Evolutionary conservation across 1,284 basidiomycete genomes (phyloP), one percentile per base, ranked within the genome.

Genomic region (Rhodotorula sp.): DNA sequence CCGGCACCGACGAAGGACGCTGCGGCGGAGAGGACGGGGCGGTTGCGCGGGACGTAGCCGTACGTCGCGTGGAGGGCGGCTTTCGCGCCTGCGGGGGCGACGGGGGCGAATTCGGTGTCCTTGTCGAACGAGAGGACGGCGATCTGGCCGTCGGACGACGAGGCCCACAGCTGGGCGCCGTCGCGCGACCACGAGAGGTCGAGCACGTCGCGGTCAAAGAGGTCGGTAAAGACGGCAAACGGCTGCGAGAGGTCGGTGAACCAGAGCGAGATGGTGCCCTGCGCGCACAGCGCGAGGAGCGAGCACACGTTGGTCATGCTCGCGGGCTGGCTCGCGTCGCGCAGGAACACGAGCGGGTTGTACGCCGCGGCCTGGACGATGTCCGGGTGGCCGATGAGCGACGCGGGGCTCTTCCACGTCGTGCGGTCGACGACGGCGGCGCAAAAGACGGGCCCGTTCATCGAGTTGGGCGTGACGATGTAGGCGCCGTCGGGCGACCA

Each of bases 401-500:
- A 93, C 19, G 80, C 77, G 70, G 94, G 91, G 12, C 90, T 90
- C 4, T 88, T 88, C 93, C 93, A 97, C 8, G 19, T 50, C 1
- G 17, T 44, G 46, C 96, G 86, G 10, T 91, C 90, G 74, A 98
- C 93, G 42, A 99, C 93, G 17, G 93, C 93, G 4, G 95, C 94
- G 61, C 97, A 96, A 81, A 99, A 99, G 13, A 99, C 94, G 66
- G 93, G 95, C 7, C 94, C 94, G 81, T 97, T 98, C 77, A 95
- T 98, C 5, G 96, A 94, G 79, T 99, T 99, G 0, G 95, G 96
- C 1, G 94, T 91, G 8, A 95, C 93, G 73, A 99, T 91, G 79
- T 97, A 92, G 12, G 93, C 91, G n/a, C 97, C 97, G 81, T 99
- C 97, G 4, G 96, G 96, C 1, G 95, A 97, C 97, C 96, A 99